These are phyloP conservation scores for Zea mays DNA, from an alignment of 176 grass and related monocot genomes.

Conservation along the genomic window DNA sequence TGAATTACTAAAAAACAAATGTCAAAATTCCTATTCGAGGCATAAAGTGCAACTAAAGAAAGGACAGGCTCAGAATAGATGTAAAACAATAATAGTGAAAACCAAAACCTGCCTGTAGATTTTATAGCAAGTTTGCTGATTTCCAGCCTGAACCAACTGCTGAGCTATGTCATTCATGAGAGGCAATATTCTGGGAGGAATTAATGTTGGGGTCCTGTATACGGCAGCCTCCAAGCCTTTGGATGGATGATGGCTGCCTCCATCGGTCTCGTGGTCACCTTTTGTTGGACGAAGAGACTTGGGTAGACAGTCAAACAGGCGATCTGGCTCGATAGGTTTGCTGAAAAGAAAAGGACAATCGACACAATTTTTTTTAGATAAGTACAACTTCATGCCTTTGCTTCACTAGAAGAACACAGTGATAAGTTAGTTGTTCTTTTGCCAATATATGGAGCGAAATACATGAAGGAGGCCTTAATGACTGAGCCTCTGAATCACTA, in stretches of 20 bases:
- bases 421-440: conserved; percentile 13
- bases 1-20: not conserved
- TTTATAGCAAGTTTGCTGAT: conserved; percentile 62
- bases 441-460: not conserved
- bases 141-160: conserved; percentile 83
- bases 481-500: not conserved
- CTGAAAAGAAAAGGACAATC: conserved; percentile 47
- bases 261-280: conserved; percentile 35
- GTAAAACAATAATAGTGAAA: not conserved
- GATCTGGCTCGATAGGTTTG: conserved; percentile 86
- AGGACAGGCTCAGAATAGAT: conserved; percentile 1
- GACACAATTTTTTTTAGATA: not conserved
- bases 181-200: conserved; percentile 78
- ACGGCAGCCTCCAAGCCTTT: conserved; percentile 75
- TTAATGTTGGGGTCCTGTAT: conserved; percentile 72
- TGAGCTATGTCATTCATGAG: conserved; percentile 89
- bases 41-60: not conserved
- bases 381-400: not conserved
- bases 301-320: conserved; percentile 81
- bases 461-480: not conserved
- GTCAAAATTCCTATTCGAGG: not conserved
- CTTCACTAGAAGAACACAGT: not conserved
- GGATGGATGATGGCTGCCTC: conserved; percentile 45
- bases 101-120: conserved; percentile 33
- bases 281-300: conserved; percentile 62